phyloP scores from a whole-genome alignment of 371 early-diverging fungal species.

The Smittium mucronatum region DNA sequence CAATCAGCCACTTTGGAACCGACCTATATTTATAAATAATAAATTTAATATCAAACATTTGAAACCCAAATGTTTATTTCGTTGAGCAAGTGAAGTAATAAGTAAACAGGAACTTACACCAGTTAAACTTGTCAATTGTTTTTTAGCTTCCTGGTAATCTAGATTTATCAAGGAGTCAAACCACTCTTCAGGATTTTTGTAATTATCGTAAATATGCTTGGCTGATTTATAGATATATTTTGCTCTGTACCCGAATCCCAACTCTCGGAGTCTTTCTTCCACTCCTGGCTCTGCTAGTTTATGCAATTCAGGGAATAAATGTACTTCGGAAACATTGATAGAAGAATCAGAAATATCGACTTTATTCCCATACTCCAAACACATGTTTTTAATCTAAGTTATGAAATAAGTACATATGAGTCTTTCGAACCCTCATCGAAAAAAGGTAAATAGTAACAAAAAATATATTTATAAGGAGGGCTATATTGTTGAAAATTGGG shows the following conservation, averaged over 20 bases:
- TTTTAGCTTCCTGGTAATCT: conserved; percentile 44
- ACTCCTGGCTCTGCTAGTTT: conserved; percentile 39
- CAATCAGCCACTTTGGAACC: conserved; percentile 97
- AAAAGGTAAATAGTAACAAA: too few species aligned
- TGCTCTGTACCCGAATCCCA: conserved; percentile 94
- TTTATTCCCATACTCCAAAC: conserved; percentile 45
- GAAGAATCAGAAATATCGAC: conserved; percentile 32
- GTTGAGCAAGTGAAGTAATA: too few species aligned
- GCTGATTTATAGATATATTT: conserved; percentile 69
- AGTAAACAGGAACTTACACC: conserved; percentile 34
- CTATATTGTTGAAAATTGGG: too few species aligned
- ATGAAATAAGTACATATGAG: too few species aligned
- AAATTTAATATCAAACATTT: neutral
- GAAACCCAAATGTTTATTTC: too few species aligned
- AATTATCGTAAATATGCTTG: conserved; percentile 32
- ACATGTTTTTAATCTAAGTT: conserved; percentile 52
- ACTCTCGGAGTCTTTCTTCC: conserved; percentile 48
- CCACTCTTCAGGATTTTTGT: conserved; percentile 42
- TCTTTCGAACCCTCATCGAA: too few species aligned
- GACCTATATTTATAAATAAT: conserved; percentile 18
- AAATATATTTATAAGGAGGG: too few species aligned
- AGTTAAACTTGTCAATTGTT: conserved; percentile 46
- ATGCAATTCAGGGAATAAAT: conserved; percentile 56
- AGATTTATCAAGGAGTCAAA: conserved; percentile 40
- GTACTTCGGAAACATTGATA: conserved; percentile 33